Evolutionary conservation across 225 moss, liverwort and hornwort genomes (phyloP).

Genomic region (Pseudoscleropodium purum): DNA sequence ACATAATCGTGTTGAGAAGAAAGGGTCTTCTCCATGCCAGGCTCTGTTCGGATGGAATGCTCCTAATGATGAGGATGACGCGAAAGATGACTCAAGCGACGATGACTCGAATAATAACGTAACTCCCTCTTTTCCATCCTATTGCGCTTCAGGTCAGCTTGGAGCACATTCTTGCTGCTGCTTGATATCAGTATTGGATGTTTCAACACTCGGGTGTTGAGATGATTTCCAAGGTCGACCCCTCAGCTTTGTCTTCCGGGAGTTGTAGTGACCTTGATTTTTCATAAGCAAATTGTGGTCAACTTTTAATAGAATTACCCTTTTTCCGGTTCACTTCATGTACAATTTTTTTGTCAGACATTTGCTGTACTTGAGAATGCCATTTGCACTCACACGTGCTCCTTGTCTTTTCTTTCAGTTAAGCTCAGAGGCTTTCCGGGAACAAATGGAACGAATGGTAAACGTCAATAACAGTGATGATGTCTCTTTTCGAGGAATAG

Average conservation of each 20-base stretch:
- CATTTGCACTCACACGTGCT: background rate
- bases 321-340: background rate
- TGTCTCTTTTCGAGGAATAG: slow-evolving; percentile 89
- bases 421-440: slow-evolving; percentile 63
- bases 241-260: background rate
- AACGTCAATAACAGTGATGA: slow-evolving; percentile 58
- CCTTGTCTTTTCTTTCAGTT: slow-evolving; percentile 27
- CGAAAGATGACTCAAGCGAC: slow-evolving; percentile 21
- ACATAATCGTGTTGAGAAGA: slow-evolving; percentile 10
- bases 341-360: background rate
- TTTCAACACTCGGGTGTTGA: background rate
- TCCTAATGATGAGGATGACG: slow-evolving; percentile 21
- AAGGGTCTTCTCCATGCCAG: slow-evolving; percentile 12
- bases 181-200: background rate
- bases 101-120: slow-evolving; percentile 22
- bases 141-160: background rate
- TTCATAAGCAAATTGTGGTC: background rate
- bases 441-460: slow-evolving; percentile 88
- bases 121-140: background rate
- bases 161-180: background rate
- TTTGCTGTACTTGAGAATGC: background rate
- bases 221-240: background rate
- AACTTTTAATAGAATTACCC: background rate
- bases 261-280: background rate
- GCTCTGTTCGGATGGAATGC: slow-evolving; percentile 34